Conservation (phyloP, 2,329 filamentous ascomycete genomes). For the Sarocladiaceae sp. region DNA sequence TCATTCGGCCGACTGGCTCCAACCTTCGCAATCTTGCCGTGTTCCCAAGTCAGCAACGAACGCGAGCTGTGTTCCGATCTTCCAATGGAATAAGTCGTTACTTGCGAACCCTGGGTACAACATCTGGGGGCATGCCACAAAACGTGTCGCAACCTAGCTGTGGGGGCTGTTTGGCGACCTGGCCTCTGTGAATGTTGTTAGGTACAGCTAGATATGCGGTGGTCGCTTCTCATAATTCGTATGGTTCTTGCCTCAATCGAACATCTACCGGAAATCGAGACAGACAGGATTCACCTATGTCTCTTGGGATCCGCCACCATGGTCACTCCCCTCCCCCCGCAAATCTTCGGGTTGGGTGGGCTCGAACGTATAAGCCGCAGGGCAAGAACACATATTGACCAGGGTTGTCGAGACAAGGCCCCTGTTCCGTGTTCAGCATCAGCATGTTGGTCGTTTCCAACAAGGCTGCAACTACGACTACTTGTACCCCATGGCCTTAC, state of each 20-base stretch:
- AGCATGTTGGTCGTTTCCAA: too few species aligned
- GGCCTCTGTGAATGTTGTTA: too few species aligned
- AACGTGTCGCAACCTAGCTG: too few species aligned
- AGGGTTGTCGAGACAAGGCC: not conserved
- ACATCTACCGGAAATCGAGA: not conserved
- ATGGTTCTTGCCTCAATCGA: not conserved
- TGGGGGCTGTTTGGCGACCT: too few species aligned
- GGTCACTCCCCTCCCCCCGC: not conserved
- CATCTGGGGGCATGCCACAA: too few species aligned
- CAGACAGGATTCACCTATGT: not conserved
- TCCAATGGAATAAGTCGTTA: not conserved
- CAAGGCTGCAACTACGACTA: too few species aligned
- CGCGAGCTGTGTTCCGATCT: not conserved
- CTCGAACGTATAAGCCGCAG: not conserved
- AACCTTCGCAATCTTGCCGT: not conserved
- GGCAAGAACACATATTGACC: slow-evolving; percentile 2
- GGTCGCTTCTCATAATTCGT: not conserved
- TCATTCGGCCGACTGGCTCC: slow-evolving; percentile 1
- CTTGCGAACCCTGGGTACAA: too few species aligned
- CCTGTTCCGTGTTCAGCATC: not conserved
- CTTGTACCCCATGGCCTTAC: too few species aligned
- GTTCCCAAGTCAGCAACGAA: not conserved
- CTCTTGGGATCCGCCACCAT: not conserved
- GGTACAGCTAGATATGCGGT: too few species aligned
- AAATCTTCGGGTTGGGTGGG: slow-evolving; percentile 1